Base-by-base conservation (phyloP, 2,329 filamentous ascomycete species). In the Talaromyces sp. region DNA sequence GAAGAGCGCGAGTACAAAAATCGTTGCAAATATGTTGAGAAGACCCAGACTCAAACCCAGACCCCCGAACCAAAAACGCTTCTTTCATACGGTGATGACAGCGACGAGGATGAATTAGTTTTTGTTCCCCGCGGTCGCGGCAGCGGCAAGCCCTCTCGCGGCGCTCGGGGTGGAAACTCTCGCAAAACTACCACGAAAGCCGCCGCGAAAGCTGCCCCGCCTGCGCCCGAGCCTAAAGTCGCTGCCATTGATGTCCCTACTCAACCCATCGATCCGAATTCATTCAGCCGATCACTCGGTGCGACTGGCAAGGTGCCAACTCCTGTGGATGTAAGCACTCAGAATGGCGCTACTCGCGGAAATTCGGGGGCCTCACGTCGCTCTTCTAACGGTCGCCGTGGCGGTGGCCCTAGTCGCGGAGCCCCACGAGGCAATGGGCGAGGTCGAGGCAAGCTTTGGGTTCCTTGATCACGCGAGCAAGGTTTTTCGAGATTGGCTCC, bases 41-140 rank as follows among this genome's bases (percentile, higher is more conserved):
- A 76, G 60, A 77, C 67, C 13, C 70, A 72, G 52, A 57, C 17
- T n/a, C 41, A 44, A 9, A 32, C 30, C 17, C 46, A 48, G 41
- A 53, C 29, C 40, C 13, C 65, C 3, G 73, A 77, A 45, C 72
- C 74, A 8, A 77, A 77, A 58, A 70, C 75, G 4, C 61, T 78
- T 5, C 70, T 78, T 42, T 74, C 75, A 7, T 78, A 78, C 54
- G 75, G 78, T 32, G 75, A 74, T n/a, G 75, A 78, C 13, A 78
- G 73, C 33, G 76, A 78, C 19, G 76, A 78, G 52, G 76, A 79
- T 57, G 75, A 77, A 52, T 65, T 79, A 24, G 75, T 79, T 2
- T 79, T 79, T 51, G 71, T 76, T 24, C 73, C 73, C 22, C 73
- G 74, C 20, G 71, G 72, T 32, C 27, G 43, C 19, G 70, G 72